These are phyloP conservation scores for Aspergillus fructus DNA, from an alignment of 2,329 filamentous ascomycete species.

Conservation along the genomic window DNA sequence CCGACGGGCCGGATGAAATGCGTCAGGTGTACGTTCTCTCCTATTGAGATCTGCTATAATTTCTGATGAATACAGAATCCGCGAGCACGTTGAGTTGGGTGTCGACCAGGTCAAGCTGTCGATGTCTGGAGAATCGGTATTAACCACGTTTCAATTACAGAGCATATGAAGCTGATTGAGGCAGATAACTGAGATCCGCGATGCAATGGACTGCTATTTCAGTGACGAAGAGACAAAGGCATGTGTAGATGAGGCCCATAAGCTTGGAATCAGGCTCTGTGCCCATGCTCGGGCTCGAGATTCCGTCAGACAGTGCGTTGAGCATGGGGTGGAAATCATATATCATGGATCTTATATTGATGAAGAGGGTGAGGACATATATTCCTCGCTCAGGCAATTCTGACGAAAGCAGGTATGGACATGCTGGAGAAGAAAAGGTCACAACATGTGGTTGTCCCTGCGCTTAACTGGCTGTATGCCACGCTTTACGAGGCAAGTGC, in stretches of 20 bases:
- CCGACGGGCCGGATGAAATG: slow-evolving; percentile 39
- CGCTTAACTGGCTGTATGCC: slow-evolving; percentile 45
- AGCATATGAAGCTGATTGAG: background rate
- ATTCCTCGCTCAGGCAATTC: background rate
- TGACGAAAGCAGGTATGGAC: slow-evolving; percentile 14
- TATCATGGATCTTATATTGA: slow-evolving; percentile 50
- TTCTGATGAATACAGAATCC: slow-evolving; percentile 21
- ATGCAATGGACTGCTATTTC: slow-evolving; percentile 45
- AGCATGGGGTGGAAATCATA: slow-evolving; percentile 49
- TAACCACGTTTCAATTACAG: background rate
- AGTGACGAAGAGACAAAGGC: slow-evolving; percentile 48
- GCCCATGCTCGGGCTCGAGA: slow-evolving; percentile 48
- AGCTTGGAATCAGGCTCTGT: slow-evolving; percentile 35
- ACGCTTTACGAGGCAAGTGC: slow-evolving; percentile 40
- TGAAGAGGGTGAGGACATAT: slow-evolving; percentile 24
- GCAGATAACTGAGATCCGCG: slow-evolving; percentile 23
- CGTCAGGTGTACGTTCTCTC: slow-evolving; percentile 22
- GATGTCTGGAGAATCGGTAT: slow-evolving; percentile 30
- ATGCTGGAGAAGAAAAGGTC: slow-evolving; percentile 39
- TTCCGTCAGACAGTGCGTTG: slow-evolving; percentile 45
- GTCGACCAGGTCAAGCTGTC: slow-evolving; percentile 47
- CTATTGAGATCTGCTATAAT: too few relatives aligned
- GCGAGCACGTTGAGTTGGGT: slow-evolving; percentile 31
- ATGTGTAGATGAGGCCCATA: slow-evolving; percentile 50
- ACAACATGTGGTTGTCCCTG: slow-evolving; percentile 44